Percentiles rank a stretch among this genome's conserved stretches.
phyloP scores from a whole-genome alignment of 2,329 filamentous ascomycete species.

The Penicillium hesseltinei region DNA sequence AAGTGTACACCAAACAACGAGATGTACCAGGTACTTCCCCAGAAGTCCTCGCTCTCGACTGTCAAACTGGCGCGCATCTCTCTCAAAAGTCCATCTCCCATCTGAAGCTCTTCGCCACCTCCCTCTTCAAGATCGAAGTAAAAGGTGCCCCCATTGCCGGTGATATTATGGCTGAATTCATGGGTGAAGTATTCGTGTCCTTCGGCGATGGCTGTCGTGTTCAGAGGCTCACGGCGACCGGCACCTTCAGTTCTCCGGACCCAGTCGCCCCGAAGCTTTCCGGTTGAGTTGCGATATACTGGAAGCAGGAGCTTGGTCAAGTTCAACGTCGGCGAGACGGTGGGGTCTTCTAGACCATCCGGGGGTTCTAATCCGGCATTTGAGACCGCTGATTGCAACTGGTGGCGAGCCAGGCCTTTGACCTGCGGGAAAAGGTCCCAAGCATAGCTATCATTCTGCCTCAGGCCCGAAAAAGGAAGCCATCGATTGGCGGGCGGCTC shows the following conservation, averaged over 20 bases:
- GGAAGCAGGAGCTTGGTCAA: conserved; percentile 47
- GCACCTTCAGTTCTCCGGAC: conserved; percentile 55
- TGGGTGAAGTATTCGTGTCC: conserved; percentile 64
- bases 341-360: conserved; percentile 26
- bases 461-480: conserved; percentile 76
- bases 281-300: conserved; percentile 76
- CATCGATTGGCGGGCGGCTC: conserved; percentile 46
- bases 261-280: conserved; percentile 75
- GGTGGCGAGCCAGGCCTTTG: conserved; percentile 62
- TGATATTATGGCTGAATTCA: conserved; percentile 77
- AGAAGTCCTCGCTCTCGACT: conserved; percentile 68
- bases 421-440: conserved; percentile 73
- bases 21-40: conserved; percentile 75
- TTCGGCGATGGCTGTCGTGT: conserved; percentile 64
- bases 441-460: conserved; percentile 68
- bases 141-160: conserved; percentile 67
- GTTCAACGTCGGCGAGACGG: conserved; percentile 30
- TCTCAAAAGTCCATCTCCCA: conserved; percentile 57
- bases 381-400: conserved; percentile 39
- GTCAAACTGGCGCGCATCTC: conserved; percentile 68
- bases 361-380: conserved; percentile 34
- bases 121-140: conserved; percentile 65
- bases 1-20: conserved; percentile 82
- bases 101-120: conserved; percentile 36
- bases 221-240: conserved; percentile 52